Evolutionary conservation across 495 filamentous ascomycete species (phyloP).

Genomic region (Penicillium crystallinum): DNA sequence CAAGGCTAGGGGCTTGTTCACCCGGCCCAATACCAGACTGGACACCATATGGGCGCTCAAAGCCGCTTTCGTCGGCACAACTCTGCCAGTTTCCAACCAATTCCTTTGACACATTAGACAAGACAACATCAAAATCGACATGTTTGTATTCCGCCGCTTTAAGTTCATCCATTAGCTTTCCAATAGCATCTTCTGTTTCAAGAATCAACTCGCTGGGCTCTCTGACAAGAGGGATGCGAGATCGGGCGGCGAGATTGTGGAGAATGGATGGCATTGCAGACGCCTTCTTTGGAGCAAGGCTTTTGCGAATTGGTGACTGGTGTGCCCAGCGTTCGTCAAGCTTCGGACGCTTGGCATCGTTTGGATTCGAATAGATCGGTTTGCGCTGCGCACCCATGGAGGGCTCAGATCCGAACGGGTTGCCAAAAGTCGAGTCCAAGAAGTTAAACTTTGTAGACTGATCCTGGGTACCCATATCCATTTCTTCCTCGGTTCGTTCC

Average conservation of each 20-base stretch:
- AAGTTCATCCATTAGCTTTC: slow-evolving; percentile 51
- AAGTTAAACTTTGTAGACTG: slow-evolving; percentile 25
- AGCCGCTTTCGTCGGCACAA: slow-evolving; percentile 37
- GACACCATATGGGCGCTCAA: slow-evolving; percentile 46
- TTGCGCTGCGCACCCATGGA: slow-evolving; percentile 25
- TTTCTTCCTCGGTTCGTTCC: slow-evolving; percentile 35
- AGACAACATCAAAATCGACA: slow-evolving; percentile 47
- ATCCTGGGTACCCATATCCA: slow-evolving; percentile 19
- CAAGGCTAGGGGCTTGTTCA: slow-evolving; percentile 50
- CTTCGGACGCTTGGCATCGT: slow-evolving; percentile 42
- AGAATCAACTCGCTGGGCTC: slow-evolving; percentile 45
- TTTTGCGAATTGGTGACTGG: slow-evolving; percentile 36
- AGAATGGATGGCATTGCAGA: slow-evolving; percentile 47
- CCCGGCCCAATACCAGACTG: slow-evolving; percentile 57
- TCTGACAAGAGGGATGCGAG: slow-evolving; percentile 27
- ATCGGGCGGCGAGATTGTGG: slow-evolving; percentile 35
- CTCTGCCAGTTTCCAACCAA: slow-evolving; percentile 56
- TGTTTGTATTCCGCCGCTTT: slow-evolving; percentile 48
- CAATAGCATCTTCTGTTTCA: slow-evolving; percentile 39
- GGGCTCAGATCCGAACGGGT: slow-evolving; percentile 9
- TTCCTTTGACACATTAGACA: slow-evolving; percentile 50
- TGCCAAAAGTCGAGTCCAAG: slow-evolving; percentile 30
- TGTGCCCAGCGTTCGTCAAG: slow-evolving; percentile 39
- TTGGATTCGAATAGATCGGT: slow-evolving; percentile 39
- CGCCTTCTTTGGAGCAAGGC: slow-evolving; percentile 42